Evolutionary conservation across 1,139 yeast genomes (phyloP).

Genomic region (Kurtzmaniella natalensis): DNA sequence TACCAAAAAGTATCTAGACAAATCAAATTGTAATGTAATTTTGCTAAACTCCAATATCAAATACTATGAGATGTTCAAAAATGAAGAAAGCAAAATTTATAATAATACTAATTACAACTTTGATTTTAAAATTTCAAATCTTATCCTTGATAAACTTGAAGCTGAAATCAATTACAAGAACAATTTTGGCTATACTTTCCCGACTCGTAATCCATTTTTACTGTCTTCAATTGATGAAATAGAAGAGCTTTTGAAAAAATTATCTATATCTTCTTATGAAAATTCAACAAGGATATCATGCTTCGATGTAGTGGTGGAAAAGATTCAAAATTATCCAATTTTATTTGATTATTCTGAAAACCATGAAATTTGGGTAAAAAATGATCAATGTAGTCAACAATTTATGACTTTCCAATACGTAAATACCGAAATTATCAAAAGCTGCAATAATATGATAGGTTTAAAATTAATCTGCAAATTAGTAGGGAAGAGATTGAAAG

Average conservation of each 20-base stretch:
- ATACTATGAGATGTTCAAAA: not conserved
- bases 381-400: constrained; percentile 23
- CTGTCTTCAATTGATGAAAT: constrained; percentile 8
- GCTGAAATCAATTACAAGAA: not conserved
- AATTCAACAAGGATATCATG: not conserved
- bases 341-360: constrained; percentile 12
- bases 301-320: not conserved
- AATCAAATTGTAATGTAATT: constrained; percentile 10
- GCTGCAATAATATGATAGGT: constrained; percentile 31
- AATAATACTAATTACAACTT: constrained; percentile 17
- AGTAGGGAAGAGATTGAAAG: constrained; percentile 33
- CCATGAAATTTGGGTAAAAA: constrained; percentile 51
- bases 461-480: constrained; percentile 49
- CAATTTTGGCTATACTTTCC: constrained; percentile 5
- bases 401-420: constrained; percentile 42
- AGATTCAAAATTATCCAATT: constrained; percentile 12
- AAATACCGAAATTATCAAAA: constrained; percentile 19
- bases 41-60: constrained; percentile 5
- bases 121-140: constrained; percentile 12
- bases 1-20: constrained; percentile 9
- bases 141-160: constrained; percentile 9
- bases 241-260: constrained; percentile 2
- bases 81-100: not conserved
- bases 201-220: constrained; percentile 6
- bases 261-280: not conserved